Base-by-base conservation (phyloP, 2,329 filamentous ascomycete species). In the Penicillium polonicum region DNA sequence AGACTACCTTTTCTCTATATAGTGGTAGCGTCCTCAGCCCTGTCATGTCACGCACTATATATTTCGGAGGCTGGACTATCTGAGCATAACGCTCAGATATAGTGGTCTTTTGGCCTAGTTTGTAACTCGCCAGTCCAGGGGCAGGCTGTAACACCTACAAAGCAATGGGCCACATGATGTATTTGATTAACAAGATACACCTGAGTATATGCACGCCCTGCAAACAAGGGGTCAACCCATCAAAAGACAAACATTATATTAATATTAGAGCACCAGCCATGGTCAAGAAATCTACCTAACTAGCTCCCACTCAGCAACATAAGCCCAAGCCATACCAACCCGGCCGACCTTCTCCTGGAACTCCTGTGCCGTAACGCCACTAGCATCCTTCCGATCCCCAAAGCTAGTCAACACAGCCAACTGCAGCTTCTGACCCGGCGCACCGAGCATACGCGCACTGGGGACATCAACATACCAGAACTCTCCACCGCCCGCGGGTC, bases 391-490 rank as follows among this genome's bases (percentile, higher is more conserved):
- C 23, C 70, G 74, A 48, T 79, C 83, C 7, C 73, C 77, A 55
- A 84, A 81, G 25, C 68, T 78, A 13, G 76, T 84, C 38, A 96
- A 78, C 21, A 85, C 83, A 57, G 83, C 83, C 31, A 94, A 74
- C 63, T 81, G 82, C 6, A 93, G 77, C 52, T 82, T 84, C 74
- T 92, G 85, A 0, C 90, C 90, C 0, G 86, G 83, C 0, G 79
- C 79, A 1, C 91, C 91, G 21, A 95, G 76, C 57, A 87, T 83
- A 33, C 79, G 74, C 1, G 85, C 81, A 27, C 82, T 78, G 4
- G 72, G 68, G 4, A 97, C 83, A 74, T 97, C 93, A 2, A 86
- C 75, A 86, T 90, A 96, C 85, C 89, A 95, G 76, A 88, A 86
- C 68, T 83, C 88, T 15, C 89, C 90, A 59, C 93, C 89, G n/a